phyloP scores from a whole-genome alignment of 331 rosid species.

The Cucumis variabilis region DNA sequence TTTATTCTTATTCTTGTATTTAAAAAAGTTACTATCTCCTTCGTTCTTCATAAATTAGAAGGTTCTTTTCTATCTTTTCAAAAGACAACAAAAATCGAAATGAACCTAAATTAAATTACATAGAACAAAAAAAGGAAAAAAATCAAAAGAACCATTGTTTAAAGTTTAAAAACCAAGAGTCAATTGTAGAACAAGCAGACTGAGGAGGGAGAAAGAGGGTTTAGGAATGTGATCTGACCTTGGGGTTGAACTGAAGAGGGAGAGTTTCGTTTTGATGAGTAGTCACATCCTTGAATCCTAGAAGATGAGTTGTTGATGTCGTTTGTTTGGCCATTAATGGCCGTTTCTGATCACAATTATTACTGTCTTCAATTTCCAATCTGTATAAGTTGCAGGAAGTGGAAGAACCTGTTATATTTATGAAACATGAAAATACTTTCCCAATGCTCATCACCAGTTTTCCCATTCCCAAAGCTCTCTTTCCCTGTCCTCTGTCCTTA shows the following conservation, averaged over 20 bases:
- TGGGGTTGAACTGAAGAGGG: neutral
- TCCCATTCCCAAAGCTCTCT: conserved; percentile 3
- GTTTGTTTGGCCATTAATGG: neutral
- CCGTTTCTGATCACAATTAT: neutral
- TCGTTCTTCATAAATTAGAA: too few relatives aligned
- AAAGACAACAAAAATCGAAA: too few relatives aligned
- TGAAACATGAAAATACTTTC: neutral
- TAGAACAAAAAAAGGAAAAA: too few relatives aligned
- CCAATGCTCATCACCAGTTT: neutral
- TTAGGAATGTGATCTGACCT: neutral
- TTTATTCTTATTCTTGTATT: too few relatives aligned
- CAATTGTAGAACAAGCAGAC: too few relatives aligned
- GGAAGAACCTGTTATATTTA: neutral
- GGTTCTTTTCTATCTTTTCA: too few relatives aligned
- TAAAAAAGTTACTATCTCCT: too few relatives aligned
- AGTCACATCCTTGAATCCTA: neutral
- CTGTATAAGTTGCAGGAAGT: neutral
- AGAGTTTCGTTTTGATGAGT: neutral
- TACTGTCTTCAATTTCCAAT: neutral
- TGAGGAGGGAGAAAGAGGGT: too few relatives aligned
- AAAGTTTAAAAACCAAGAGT: too few relatives aligned
- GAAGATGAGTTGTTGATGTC: neutral
- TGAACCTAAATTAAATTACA: too few relatives aligned
- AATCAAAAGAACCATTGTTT: too few relatives aligned
- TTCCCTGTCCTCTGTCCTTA: neutral